Evolutionary conservation across 2,329 filamentous ascomycete genomes (phyloP), one percentile per base, ranked within the genome.

Genomic region (Fusarium burgessii): DNA sequence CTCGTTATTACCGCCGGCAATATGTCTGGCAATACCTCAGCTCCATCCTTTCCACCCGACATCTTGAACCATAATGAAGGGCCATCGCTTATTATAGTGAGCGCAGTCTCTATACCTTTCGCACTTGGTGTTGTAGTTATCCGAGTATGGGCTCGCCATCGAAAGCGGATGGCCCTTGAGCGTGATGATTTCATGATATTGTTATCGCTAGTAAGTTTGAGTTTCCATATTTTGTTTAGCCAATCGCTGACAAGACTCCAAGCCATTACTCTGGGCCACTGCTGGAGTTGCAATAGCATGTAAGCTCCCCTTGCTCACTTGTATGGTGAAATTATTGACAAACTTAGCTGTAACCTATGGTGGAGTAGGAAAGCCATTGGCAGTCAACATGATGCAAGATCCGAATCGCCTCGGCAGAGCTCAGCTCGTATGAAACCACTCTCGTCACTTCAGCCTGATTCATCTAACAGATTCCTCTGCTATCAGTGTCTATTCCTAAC

Each of bases 101-200:
- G 58, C 23, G 40, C 58, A 0, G 33, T 60, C 0, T 36, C 50
- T 2, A 65, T 64, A 6, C 59, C 59, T 2, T 56, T 58, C 0
- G 18, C 43, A 0, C 46, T 57, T 0, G 23, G 32, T 1, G 29
- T 51, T 3, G 62, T 66, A 2, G 59, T 20, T 4, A 40, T 41
- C 1, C 35, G 59, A 5, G 14, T 66, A 17, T 66, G 50, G 62
- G 45, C 50, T 4, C 46, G 62, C 1, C 41, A 57, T 3, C 43
- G 51, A 7, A 65, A 66, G 7, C 45, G 27, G 1, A 38, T 64
- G n/a, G 4, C 33, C 1, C 52, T 64, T 5, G 40, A 29, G 5
- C 27, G 41, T 25, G 59, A 66, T 4, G 62, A 58, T 14, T 66
- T 62, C 13, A 25, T 58, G 38, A 41, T 58, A 6, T 17, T 64